Conservation (phyloP, 2,329 filamentous ascomycete species). For the Zopfia rhizophila region DNA sequence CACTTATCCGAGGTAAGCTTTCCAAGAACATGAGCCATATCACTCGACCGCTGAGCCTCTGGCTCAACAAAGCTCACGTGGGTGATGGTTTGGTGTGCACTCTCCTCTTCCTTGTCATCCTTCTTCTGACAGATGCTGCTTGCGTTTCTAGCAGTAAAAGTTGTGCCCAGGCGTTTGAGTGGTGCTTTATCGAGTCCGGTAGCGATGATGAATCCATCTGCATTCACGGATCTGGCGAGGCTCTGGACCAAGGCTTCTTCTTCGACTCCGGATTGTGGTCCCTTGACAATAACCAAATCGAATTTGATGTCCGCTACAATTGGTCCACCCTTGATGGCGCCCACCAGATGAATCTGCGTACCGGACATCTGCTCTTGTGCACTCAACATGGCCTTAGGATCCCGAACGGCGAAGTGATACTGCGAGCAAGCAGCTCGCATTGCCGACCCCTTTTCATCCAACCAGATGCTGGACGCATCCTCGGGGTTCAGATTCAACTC, state of each 20-base stretch:
- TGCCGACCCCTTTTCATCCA: slow-evolving; percentile 23
- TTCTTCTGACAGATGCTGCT: too few species aligned
- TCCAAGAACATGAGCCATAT: not conserved
- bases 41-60: not conserved
- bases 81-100: too few species aligned
- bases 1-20: not conserved
- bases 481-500: slow-evolving; percentile 38
- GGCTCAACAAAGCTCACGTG: not conserved
- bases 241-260: slow-evolving; percentile 4
- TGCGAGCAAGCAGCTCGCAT: slow-evolving; percentile 17
- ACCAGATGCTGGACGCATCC: slow-evolving; percentile 39
- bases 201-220: slow-evolving; percentile 8
- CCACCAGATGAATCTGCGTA: too few species aligned
- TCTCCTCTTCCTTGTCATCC: too few species aligned
- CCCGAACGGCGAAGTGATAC: slow-evolving; percentile 1
- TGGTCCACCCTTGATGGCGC: not conserved
- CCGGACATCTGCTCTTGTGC: too few species aligned
- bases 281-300: slow-evolving; percentile 9
- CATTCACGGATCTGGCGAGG: slow-evolving; percentile 1
- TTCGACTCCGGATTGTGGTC: not conserved
- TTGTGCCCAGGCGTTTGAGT: not conserved
- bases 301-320: not conserved
- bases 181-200: slow-evolving; percentile 3
- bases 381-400: too few species aligned
- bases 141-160: not conserved